Percentiles rank a stretch among this genome's conserved stretches.
Conservation (phyloP, 371 early-diverging fungal species). For the Dichotomocladium elegans region DNA sequence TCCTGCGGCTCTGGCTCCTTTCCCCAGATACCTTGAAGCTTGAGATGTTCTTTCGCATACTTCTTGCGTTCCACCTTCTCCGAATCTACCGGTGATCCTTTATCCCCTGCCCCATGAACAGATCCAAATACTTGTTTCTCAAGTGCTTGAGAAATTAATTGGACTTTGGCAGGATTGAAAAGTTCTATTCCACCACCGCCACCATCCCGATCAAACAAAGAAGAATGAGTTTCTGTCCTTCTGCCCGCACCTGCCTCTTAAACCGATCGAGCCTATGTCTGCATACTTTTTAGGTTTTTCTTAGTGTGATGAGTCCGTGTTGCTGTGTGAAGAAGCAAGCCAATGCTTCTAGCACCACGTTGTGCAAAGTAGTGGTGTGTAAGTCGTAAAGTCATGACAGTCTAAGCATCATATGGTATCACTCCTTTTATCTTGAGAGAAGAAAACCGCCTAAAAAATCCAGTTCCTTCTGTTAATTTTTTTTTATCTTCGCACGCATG, state of each 20-base stretch:
- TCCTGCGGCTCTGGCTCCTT: conserved; percentile 50
- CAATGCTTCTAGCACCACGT: too few species aligned
- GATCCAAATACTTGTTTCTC: conserved; percentile 45
- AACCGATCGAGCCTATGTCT: not conserved
- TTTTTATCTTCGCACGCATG: too few species aligned
- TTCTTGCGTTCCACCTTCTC: conserved; percentile 19
- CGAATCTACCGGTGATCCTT: conserved; percentile 7
- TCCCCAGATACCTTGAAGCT: conserved; percentile 60
- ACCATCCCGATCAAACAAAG: not conserved
- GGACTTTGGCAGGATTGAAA: conserved; percentile 54
- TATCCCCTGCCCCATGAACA: conserved; percentile 1
- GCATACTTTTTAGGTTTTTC: not conserved
- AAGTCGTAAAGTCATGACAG: not conserved
- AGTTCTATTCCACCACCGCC: conserved; percentile 31
- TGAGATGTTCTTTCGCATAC: conserved; percentile 57
- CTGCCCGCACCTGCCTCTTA: not conserved
- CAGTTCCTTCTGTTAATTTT: too few species aligned
- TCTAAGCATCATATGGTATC: not conserved
- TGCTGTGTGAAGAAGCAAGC: not conserved
- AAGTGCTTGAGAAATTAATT: conserved; percentile 46
- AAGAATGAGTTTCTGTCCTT: not conserved
- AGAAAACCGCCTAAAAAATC: too few species aligned
- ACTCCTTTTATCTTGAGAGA: too few species aligned
- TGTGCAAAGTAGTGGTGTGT: not conserved
- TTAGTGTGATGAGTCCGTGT: not conserved